Evolutionary conservation across 2,329 filamentous ascomycete species (phyloP).

Genomic region (Fusarium annulatum): DNA sequence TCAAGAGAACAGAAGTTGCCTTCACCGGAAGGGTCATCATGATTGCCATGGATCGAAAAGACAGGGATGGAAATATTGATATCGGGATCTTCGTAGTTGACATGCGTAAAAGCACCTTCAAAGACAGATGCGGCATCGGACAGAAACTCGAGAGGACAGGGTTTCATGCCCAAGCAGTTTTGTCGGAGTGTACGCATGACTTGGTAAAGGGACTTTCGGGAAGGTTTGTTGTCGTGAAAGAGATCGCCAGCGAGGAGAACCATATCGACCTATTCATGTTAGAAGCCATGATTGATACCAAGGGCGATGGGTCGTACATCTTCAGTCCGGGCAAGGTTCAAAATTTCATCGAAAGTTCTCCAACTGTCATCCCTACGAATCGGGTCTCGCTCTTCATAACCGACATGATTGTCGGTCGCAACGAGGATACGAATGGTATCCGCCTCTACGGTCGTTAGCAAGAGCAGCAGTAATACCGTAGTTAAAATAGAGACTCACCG

Average conservation of each 20-base stretch:
- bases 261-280: slow-evolving; percentile 80
- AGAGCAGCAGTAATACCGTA: background rate
- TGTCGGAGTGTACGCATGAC: slow-evolving; percentile 94
- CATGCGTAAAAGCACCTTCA: slow-evolving; percentile 87
- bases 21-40: slow-evolving; percentile 97
- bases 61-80: slow-evolving; percentile 98
- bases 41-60: slow-evolving; percentile 98
- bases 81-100: slow-evolving; percentile 97
- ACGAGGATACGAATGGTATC: slow-evolving; percentile 96
- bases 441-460: slow-evolving; percentile 56
- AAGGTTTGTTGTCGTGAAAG: slow-evolving; percentile 98
- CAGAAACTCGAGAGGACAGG: slow-evolving; percentile 93
- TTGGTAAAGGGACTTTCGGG: slow-evolving; percentile 94
- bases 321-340: slow-evolving; percentile 84
- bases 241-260: slow-evolving; percentile 93
- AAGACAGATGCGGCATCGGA: slow-evolving; percentile 94
- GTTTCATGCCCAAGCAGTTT: slow-evolving; percentile 95
- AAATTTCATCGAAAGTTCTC: slow-evolving; percentile 94
- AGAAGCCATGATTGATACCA: background rate
- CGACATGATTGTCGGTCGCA: slow-evolving; percentile 97
- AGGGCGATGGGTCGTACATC: slow-evolving; percentile 65
- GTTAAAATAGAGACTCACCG: slow-evolving; percentile 30
- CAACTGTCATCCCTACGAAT: slow-evolving; percentile 98
- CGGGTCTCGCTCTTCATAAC: slow-evolving; percentile 91
- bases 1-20: slow-evolving; percentile 93